Percentiles rank a stretch among this genome's conserved stretches.
Evolutionary conservation across 257 asterid genomes (phyloP).

Genomic region (Petunia secreta): DNA sequence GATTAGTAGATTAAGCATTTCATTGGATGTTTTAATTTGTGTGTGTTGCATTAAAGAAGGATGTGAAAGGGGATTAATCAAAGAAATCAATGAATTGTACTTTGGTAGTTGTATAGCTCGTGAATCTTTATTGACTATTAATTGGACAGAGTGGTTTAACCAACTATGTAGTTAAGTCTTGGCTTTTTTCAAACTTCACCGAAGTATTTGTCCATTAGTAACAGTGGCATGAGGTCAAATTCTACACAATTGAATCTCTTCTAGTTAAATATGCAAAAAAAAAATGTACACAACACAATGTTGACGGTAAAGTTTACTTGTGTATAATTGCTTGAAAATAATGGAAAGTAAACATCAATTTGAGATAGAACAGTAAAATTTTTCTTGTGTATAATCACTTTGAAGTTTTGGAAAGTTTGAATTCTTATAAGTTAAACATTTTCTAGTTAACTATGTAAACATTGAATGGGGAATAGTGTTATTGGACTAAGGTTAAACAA

Average conservation of each 20-base stretch:
- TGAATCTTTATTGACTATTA: constrained; percentile 14
- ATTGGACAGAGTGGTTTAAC: not conserved
- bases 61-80: not conserved
- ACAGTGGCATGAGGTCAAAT: too few relatives aligned
- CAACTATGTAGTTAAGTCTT: constrained; percentile 3
- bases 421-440: not conserved
- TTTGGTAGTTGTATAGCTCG: not conserved
- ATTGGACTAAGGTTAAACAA: not conserved
- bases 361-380: too few relatives aligned
- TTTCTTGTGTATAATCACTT: too few relatives aligned
- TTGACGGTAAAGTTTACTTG: too few relatives aligned
- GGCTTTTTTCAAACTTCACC: too few relatives aligned
- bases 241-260: not conserved
- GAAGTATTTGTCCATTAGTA: too few relatives aligned
- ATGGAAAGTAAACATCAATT: too few relatives aligned
- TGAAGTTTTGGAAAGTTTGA: not conserved
- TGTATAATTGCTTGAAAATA: too few relatives aligned
- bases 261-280: not conserved
- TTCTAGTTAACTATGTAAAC: not conserved
- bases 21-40: not conserved
- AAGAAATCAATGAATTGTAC: constrained; percentile 13
- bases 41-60: constrained; percentile 1
- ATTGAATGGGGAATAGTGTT: constrained; percentile 3
- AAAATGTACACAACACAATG: too few relatives aligned
- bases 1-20: not conserved